Evolutionary conservation across 768 basidiomycete genomes (phyloP), one percentile per base, ranked within the genome.

Genomic region (Mycena vulgaris): DNA sequence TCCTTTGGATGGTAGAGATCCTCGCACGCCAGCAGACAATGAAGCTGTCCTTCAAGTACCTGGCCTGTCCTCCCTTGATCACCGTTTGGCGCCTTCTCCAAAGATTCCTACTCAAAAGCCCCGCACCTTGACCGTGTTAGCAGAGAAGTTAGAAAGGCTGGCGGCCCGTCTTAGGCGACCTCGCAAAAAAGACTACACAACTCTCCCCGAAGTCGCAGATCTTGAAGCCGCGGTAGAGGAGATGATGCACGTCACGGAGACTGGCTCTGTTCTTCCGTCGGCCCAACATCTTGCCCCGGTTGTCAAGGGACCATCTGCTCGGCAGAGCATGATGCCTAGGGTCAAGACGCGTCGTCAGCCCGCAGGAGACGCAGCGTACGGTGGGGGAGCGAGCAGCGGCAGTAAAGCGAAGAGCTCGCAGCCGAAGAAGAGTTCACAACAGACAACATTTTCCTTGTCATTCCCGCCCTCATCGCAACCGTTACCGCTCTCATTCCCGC

Each of bases 331-430:
- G 39, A 57, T 69, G 68, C 68, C 68, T 5, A 31, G 33, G 5
- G 47, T 63, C 52, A 69, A 69, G 61, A 63, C 68, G 2, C 16
- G 25, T 19, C 48, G 37, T 1, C 13, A 5, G 14, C 9, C 5
- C 13, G 58, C 48, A 5, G 58, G 58, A 2, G 59, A 68, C 33
- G 31, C 59, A 10, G 33, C 66, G 2, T 68, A 62, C 35, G 66
- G 66, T 25, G 66, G 49, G 3, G 59, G 59, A 21, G 48, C 48
- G 6, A 68, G 40, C 37, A 68, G 66, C 25, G 66, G 66, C 6
- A 23, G 30, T 16, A 68, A 68, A 30, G 60, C 51, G 2, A 62
- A 59, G 28, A 48, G n/a, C n/a, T n/a, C n/a, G n/a, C n/a, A n/a
- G n/a, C n/a, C n/a, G n/a, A n/a, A n/a, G n/a, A n/a, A n/a, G n/a